Percentiles rank a stretch among this genome's conserved stretches.
Conservation (phyloP, 495 filamentous ascomycete genomes). For the Peziza echinospora region DNA sequence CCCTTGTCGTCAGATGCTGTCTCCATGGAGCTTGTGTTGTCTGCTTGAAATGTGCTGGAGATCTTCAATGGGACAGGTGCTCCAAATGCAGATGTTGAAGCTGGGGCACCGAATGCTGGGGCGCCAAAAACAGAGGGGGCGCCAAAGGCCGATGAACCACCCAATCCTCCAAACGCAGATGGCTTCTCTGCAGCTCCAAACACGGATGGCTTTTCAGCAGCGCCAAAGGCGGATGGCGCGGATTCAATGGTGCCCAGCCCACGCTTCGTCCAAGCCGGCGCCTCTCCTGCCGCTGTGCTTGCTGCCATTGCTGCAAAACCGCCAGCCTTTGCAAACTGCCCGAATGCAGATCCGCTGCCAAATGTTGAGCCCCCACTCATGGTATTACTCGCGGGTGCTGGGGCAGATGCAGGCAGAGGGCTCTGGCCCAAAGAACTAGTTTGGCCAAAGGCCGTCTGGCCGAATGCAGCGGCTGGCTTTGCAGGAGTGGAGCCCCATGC, state of each 20-base stretch:
- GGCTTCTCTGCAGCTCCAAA: constrained; percentile 17
- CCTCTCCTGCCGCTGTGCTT: background rate
- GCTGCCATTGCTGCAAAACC: background rate
- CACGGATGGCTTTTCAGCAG: background rate
- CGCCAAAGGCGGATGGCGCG: background rate
- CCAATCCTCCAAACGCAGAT: constrained; percentile 15
- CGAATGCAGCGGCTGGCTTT: constrained; percentile 12
- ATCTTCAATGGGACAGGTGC: constrained; percentile 42
- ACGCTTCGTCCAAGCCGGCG: background rate
- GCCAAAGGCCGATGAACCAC: constrained; percentile 19
- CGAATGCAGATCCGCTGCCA: background rate
- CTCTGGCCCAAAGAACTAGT: background rate
- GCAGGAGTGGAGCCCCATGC: constrained; percentile 21
- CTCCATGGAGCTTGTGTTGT: constrained; percentile 31
- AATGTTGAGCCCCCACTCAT: background rate
- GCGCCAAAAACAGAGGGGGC: constrained; percentile 21
- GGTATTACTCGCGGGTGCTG: background rate
- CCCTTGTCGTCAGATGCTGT: constrained; percentile 16
- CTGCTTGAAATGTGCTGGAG: constrained; percentile 59
- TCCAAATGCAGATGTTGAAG: too few relatives aligned
- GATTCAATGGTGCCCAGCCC: background rate
- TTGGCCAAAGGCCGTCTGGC: constrained; percentile 6
- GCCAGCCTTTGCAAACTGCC: background rate
- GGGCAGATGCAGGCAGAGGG: constrained; percentile 6
- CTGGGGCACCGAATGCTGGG: too few relatives aligned